Percentiles rank a stretch among this genome's conserved stretches.
These are phyloP conservation scores for Podaxis sp. DNA, from an alignment of 768 basidiomycete genomes.

Conservation along the genomic window DNA sequence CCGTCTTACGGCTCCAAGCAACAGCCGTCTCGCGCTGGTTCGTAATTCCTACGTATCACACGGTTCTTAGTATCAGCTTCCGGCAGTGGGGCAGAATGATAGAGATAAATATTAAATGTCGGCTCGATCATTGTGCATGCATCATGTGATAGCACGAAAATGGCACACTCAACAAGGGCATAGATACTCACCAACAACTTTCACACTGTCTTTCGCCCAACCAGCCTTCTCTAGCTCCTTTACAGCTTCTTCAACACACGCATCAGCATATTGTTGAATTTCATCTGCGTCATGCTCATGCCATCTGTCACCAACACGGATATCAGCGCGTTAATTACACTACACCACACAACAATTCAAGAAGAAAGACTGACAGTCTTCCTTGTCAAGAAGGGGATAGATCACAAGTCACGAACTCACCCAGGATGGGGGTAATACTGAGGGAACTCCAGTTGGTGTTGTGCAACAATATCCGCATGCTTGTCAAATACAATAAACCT, in stretches of 20 bases:
- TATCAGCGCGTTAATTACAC: not conserved
- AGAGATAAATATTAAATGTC: not conserved
- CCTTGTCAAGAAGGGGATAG: not conserved
- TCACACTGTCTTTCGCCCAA: slow-evolving; percentile 79
- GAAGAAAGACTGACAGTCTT: not conserved
- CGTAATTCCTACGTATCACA: slow-evolving; percentile 67
- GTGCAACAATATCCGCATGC: slow-evolving; percentile 82
- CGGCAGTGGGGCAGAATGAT: slow-evolving; percentile 14
- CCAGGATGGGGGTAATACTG: slow-evolving; percentile 92
- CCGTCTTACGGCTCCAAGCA: slow-evolving; percentile 88
- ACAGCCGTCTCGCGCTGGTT: slow-evolving; percentile 97
- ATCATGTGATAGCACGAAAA: slow-evolving; percentile 20
- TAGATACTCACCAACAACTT: slow-evolving; percentile 77
- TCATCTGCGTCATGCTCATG: slow-evolving; percentile 92
- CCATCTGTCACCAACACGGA: slow-evolving; percentile 56
- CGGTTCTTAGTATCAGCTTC: not conserved
- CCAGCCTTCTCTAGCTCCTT: slow-evolving; percentile 71
- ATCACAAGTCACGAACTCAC: slow-evolving; percentile 35
- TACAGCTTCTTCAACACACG: slow-evolving; percentile 74
- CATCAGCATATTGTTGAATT: slow-evolving; percentile 71
- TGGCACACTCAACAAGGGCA: slow-evolving; percentile 1
- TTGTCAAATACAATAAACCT: slow-evolving; percentile 91
- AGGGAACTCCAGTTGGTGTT: slow-evolving; percentile 90
- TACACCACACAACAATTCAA: not conserved
- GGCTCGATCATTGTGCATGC: not conserved